Base-by-base conservation (phyloP, 345 rosid species). In the Hypericum perforatum region DNA sequence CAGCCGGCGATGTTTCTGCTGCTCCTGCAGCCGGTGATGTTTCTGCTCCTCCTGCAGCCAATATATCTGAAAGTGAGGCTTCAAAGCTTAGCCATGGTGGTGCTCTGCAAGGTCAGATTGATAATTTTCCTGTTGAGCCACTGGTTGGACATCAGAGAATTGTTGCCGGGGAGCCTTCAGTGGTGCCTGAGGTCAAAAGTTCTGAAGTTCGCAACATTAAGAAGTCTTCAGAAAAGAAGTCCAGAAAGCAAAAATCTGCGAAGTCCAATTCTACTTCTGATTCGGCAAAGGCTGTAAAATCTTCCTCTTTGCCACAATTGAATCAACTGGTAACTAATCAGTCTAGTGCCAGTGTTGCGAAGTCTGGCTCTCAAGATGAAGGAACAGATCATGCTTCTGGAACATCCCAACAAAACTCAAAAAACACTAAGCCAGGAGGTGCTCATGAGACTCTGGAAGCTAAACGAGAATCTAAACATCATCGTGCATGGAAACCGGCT, bases 401-500 rank as follows among this genome's bases (percentile, higher is more conserved):
- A 45, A 44, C 49, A 12, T 66, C 72, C 54, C 58, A 49, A 3
- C 62, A 45, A 39, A 68, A 66, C 59, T 50, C 9, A 39, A 60
- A 60, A 60, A 75, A 59, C 14, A 70, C 41, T 12, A 74, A 69
- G 15, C 38, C 67, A 39, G 60, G 61, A 61, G 60, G 53, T 45
- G 80, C 70, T 67, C 67, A 42, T 55, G 81, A 56, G 47, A 38
- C 54, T 11, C 52, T 51, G 14, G 75, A 75, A 72, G 69, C 40
- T 9, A 72, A 78, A 62, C 62, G 51, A 64, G 89, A 84, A 38
- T 54, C 55, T 6, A 13, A 32, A 9, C 78, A 2, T 22, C 79
- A 75, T 49, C 66, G 85, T 53, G 95, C 91, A 54, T 94, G 99
- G 99, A 89, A 82, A 74, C 87, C 94, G 80, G 95, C 99, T 67